Conservation (phyloP, 306 rosid genomes). For the Prinsepia uniflora region DNA sequence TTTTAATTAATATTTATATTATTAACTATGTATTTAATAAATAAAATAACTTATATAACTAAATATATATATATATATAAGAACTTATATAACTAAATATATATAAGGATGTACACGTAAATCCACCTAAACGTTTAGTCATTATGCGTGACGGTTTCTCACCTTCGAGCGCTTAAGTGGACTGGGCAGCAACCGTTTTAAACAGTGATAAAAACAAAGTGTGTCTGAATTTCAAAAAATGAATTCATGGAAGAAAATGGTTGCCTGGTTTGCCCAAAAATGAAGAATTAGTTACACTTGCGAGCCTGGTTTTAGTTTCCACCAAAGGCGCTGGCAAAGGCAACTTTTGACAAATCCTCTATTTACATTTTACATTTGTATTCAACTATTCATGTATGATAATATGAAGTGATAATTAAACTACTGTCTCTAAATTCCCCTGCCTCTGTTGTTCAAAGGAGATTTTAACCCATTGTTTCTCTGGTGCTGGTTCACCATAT, state of each 20-base stretch:
- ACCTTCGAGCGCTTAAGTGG: too few relatives aligned
- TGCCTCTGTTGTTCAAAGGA: constrained; percentile 33
- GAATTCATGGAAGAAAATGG: not conserved
- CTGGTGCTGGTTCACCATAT: constrained; percentile 11
- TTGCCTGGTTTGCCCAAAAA: not conserved
- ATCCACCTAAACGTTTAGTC: too few relatives aligned
- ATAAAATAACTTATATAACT: too few relatives aligned
- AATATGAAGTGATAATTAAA: too few relatives aligned
- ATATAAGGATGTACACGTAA: too few relatives aligned
- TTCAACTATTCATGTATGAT: not conserved
- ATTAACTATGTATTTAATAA: too few relatives aligned
- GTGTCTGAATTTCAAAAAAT: constrained; percentile 4
- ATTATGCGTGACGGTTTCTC: too few relatives aligned
- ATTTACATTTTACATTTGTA: constrained; percentile 43
- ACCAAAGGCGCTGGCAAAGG: not conserved
- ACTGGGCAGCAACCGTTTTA: too few relatives aligned
- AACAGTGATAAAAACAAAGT: too few relatives aligned
- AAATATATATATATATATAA: too few relatives aligned
- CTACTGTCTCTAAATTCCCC: constrained; percentile 23
- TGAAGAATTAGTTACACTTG: constrained; percentile 8
- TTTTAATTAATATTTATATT: too few relatives aligned
- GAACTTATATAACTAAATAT: too few relatives aligned
- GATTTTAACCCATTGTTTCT: constrained; percentile 42
- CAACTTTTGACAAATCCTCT: constrained; percentile 29
- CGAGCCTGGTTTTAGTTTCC: not conserved